Evolutionary conservation across 192 early-diverging fungal genomes (phyloP), one percentile per base, ranked within the genome.

Genomic region (Linnemannia hyalina): DNA sequence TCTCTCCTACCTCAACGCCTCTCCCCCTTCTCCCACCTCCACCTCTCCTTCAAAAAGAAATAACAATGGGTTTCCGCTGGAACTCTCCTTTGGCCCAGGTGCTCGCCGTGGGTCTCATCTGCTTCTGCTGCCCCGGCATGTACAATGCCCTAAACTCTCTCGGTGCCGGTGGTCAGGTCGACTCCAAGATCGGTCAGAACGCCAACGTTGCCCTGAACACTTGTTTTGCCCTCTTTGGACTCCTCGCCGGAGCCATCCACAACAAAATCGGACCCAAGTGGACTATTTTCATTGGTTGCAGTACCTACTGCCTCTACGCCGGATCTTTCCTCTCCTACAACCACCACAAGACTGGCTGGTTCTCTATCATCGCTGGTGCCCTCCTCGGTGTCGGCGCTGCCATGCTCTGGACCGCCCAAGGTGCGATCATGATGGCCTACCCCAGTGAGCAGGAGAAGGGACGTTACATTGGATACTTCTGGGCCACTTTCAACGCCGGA

Each of bases 351-450:
- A 73, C 78, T 38, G 73, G 84, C 26, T 76, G 75, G 20, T 95
- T 97, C 75, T 92, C 92, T 13, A 92, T 96, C 60, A 82, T 90
- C 32, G 87, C 95, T 26, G 95, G 95, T 60, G 96, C 90, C 1
- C 84, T 96, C 74, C 92, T 96, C 38, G 96, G 96, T 81, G 76
- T 95, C 35, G 94, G 80, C 69, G 96, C 96, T 7, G 95, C 94
- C 55, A 91, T 97, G 72, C 65, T 89, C 6, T 89, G 91, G 90
- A 93, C 95, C 7, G 93, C 94, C 23, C 94, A 95, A 80, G 92
- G 95, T 60, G 92, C 93, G 80, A 95, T 97, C 71, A 95, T 96
- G 93, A 89, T 95, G 77, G 93, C 96, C 70, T 96, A 97, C 87
- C 95, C 96, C 55, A 82, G 82, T 22, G 95, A 96, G 79, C 81